Evolutionary conservation across 2,329 filamentous ascomycete species (phyloP).

Genomic region (Salinomyces thailandicus): DNA sequence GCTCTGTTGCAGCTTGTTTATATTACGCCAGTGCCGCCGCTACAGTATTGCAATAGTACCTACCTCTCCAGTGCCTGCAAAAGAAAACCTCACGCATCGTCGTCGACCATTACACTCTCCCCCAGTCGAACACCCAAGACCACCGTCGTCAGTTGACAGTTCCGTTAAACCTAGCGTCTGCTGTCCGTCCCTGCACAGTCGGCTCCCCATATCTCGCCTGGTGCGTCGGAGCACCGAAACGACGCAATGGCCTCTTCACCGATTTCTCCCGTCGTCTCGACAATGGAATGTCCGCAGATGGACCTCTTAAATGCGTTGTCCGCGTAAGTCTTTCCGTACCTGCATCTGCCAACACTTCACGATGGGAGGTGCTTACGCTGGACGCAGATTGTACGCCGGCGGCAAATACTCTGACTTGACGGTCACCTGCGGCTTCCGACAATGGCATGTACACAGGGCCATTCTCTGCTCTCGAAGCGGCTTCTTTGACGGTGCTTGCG

Average conservation of each 20-base stretch:
- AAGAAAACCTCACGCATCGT: no score
- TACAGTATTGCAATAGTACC: no score
- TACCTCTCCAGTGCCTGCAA: no score
- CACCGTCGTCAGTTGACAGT: no score
- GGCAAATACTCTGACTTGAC: slow-evolving; percentile 40
- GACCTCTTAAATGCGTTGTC: slow-evolving; percentile 35
- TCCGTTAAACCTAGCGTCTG: no score
- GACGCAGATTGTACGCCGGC: slow-evolving; percentile 24
- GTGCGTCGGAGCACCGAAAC: not conserved
- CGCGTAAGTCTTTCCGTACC: slow-evolving; percentile 30
- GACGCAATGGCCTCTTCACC: not conserved
- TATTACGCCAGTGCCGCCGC: no score
- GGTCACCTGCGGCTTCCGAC: slow-evolving; percentile 35
- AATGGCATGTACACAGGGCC: slow-evolving; percentile 38
- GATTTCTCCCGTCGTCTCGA: not conserved
- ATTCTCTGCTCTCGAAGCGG: slow-evolving; percentile 39
- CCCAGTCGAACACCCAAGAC: no score
- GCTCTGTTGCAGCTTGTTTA: no score
- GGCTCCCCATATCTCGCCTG: not conserved
- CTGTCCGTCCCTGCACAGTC: not conserved
- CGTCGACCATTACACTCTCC: no score
- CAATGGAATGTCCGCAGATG: slow-evolving; percentile 7
- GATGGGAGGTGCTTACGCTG: slow-evolving; percentile 13
- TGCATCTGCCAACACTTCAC: slow-evolving; percentile 1
- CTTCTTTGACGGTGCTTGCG: slow-evolving; percentile 34